Evolutionary conservation across 768 basidiomycete genomes (phyloP).

Genomic region (Suillus luteus): DNA sequence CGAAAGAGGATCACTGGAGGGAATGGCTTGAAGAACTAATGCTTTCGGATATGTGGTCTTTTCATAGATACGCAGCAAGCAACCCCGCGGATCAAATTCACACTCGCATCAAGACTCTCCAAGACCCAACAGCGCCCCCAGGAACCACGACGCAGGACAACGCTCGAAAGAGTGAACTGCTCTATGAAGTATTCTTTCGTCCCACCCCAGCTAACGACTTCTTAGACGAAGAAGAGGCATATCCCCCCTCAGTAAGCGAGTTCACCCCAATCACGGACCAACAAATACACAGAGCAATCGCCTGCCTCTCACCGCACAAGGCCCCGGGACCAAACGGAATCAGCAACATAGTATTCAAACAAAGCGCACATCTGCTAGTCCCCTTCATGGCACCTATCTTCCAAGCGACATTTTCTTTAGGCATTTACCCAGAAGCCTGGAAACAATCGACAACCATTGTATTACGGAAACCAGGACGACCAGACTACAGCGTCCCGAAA

Average conservation of each 20-base stretch:
- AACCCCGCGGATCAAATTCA: background rate
- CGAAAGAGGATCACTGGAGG: background rate
- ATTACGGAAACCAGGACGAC: no score
- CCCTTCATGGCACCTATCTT: background rate
- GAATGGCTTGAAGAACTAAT: background rate
- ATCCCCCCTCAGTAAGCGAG: background rate
- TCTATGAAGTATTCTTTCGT: background rate
- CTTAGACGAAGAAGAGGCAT: background rate
- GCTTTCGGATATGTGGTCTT: background rate
- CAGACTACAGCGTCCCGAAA: no score
- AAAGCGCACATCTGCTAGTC: accelerated
- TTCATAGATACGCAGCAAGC: background rate
- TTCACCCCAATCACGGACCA: background rate
- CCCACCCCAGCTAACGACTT: background rate
- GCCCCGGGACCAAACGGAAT: background rate
- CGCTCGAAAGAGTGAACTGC: background rate
- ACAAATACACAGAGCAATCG: background rate
- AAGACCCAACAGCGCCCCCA: background rate
- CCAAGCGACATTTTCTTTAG: accelerated
- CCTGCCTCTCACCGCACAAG: background rate
- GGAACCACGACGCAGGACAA: background rate
- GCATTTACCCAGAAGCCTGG: background rate
- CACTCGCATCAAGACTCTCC: background rate
- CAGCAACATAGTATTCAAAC: background rate
- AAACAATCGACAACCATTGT: no score